Evolutionary conservation across 1,284 basidiomycete genomes (phyloP), one percentile per base, ranked within the genome.

Genomic region (Neolentinus lepideus): DNA sequence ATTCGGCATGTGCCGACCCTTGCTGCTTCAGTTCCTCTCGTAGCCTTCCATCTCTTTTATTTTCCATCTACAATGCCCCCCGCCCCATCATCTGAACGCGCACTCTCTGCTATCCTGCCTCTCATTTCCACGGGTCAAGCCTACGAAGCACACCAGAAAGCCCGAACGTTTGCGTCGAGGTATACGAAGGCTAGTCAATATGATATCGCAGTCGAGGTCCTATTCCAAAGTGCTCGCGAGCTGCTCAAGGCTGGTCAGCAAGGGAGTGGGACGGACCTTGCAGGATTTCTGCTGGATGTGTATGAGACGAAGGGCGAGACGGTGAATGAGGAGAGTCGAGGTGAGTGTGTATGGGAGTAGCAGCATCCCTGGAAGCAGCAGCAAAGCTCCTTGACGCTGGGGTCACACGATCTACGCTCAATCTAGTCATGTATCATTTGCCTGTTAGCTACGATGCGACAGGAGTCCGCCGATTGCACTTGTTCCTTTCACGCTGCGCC

Each of bases 91-190:
- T 80, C 82, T 38, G 71, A 80, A 38, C 78, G 80, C 57, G 90
- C 89, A 50, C 74, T 92, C 19, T 81, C 81, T 60, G 88, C 87
- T 3, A 91, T 92, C 59, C 71, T 92, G 31, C 89, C 89, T 21
- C 79, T 88, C 51, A 85, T 93, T 55, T 69, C 79, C 12, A 75
- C 76, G 19, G 81, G 86, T 14, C 77, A 87, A 58, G 81, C 89
- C 2, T 96, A 97, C 71, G 90, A 92, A 63, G 94, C 93, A 0
- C 94, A 97, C 64, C 94, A 97, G 69, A 96, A 96, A 73, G 90
- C 93, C 25, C 84, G 94, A 29, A 97, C 94, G 25, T 95, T 94
- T 60, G 92, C 92, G 3, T 87, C 93, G 11, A 81, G 94, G 63
- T 92, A 96, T 67, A 74, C 77, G 53, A 88, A 90, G 69, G 84